Percentiles rank a stretch among this genome's conserved stretches.
These are phyloP conservation scores for Exserohilum rostratum DNA, from an alignment of 2,329 filamentous ascomycete genomes.

Conservation along the genomic window DNA sequence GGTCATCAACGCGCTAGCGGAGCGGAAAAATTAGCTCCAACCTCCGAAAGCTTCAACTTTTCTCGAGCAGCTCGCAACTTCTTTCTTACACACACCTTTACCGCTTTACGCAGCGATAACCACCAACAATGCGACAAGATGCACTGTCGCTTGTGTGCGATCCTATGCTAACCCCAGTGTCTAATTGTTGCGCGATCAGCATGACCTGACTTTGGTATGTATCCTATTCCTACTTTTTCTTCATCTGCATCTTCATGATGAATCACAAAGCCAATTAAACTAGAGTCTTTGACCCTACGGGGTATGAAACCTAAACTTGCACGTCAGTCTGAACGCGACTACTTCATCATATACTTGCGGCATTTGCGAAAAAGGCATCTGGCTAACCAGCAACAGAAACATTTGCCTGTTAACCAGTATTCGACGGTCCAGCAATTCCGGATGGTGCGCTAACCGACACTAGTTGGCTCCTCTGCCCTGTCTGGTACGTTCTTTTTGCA, in stretches of 20 bases:
- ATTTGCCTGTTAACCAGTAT: background rate
- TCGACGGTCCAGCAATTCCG: background rate
- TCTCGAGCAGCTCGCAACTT: slow-evolving; percentile 11
- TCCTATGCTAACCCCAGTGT: background rate
- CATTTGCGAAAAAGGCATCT: background rate
- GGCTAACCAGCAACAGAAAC: slow-evolving; percentile 22
- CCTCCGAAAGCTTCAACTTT: slow-evolving; percentile 25
- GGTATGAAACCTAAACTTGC: slow-evolving; percentile 53
- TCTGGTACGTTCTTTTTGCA: slow-evolving; percentile 8
- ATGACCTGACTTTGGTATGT: slow-evolving; percentile 21
- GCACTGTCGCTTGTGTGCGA: background rate
- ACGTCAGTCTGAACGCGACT: slow-evolving; percentile 52
- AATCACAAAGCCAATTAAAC: slow-evolving; percentile 52
- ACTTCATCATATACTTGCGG: background rate
- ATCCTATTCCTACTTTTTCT: slow-evolving; percentile 1
- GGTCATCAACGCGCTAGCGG: slow-evolving; percentile 21
- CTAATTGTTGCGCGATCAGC: slow-evolving; percentile 1
- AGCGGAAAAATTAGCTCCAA: slow-evolving; percentile 26
- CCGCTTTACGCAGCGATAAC: slow-evolving; percentile 7
- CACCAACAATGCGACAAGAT: slow-evolving; percentile 3
- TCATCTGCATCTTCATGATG: slow-evolving; percentile 42
- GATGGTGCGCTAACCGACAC: background rate
- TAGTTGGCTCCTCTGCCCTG: background rate
- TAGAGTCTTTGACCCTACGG: slow-evolving; percentile 54
- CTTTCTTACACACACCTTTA: slow-evolving; percentile 14